Percentiles rank a stretch among this genome's conserved stretches.
Evolutionary conservation across 129 eudicot species (phyloP).

Genomic region (Heracleum sosnowskyi): DNA sequence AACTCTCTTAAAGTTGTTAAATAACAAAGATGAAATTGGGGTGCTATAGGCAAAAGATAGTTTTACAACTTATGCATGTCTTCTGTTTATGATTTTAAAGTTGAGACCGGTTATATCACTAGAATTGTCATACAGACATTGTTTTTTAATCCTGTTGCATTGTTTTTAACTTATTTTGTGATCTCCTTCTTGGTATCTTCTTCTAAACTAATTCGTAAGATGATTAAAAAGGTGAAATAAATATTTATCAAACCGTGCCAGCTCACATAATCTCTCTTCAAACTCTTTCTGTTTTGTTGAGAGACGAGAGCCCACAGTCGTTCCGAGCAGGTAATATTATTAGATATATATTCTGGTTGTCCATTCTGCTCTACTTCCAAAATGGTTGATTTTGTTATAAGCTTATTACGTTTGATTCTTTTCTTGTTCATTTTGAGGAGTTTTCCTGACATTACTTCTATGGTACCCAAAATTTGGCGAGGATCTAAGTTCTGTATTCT

Average conservation of each 20-base stretch:
- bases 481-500: too few relatives aligned
- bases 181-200: background rate
- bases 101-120: background rate
- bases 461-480: background rate
- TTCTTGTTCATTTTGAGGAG: background rate
- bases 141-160: background rate
- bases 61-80: background rate
- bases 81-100: background rate
- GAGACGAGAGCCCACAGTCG: background rate
- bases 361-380: background rate
- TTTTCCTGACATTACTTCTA: background rate
- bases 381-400: background rate
- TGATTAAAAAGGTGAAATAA: background rate
- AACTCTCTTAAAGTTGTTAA: background rate
- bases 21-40: background rate
- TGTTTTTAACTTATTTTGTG: background rate
- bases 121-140: background rate
- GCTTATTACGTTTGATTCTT: background rate
- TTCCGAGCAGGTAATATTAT: background rate
- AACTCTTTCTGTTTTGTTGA: background rate
- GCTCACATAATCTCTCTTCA: background rate
- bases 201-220: background rate
- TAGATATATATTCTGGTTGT: background rate
- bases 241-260: background rate
- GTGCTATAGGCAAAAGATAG: background rate